Evolutionary conservation across 768 basidiomycete species (phyloP), one percentile per base, ranked within the genome.

Genomic region (Tylopilus sp.): DNA sequence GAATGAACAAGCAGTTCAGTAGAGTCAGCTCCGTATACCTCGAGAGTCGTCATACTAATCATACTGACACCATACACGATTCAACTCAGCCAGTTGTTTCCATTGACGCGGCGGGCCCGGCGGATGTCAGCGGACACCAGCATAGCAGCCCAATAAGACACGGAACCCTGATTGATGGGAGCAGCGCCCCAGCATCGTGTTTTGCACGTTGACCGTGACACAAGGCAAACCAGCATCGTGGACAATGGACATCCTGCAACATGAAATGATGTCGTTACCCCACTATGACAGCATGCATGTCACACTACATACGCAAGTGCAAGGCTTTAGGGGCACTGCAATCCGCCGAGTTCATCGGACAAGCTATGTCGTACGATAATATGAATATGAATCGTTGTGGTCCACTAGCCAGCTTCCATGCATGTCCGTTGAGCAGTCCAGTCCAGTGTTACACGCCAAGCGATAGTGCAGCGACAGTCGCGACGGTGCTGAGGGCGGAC

Each of bases 161-260:
- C 21, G 17, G n/a, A 43, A 21, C 43, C 42, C 42, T 36, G 15
- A 31, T 23, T 5, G 26, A 30, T 36, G 36, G 36, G 28, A 17
- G 38, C 42, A 15, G 39, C 22, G 25, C 18, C 15, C 39, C 3
- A 25, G 36, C n/a, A 7, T 46, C 35, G 13, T 42, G 55, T 35
- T 33, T 26, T 53, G 25, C 56, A 40, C 57, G 57, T 48, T 58
- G 44, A n/a, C n/a, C n/a, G n/a, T n/a, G n/a, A 11, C 36, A 8
- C 7, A 8, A 17, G 21, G 18, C 23, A 18, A 44, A 31, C 31
- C 31, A 6, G 13, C 46, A 47, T 39, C 45, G 57, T 59, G 56
- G 30, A 44, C 10, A 18, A 52, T 59, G 56, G 30, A 44, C 13
- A 18, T 33, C 51, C 41, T n/a, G 46, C 43, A 18, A 46, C 33